A percentile compares a stretch with the other conserved stretches of the same genome.
These are phyloP conservation scores for Plasmopara muralis DNA, from an alignment of 352 stramenopile genomes.

Conservation along the genomic window DNA sequence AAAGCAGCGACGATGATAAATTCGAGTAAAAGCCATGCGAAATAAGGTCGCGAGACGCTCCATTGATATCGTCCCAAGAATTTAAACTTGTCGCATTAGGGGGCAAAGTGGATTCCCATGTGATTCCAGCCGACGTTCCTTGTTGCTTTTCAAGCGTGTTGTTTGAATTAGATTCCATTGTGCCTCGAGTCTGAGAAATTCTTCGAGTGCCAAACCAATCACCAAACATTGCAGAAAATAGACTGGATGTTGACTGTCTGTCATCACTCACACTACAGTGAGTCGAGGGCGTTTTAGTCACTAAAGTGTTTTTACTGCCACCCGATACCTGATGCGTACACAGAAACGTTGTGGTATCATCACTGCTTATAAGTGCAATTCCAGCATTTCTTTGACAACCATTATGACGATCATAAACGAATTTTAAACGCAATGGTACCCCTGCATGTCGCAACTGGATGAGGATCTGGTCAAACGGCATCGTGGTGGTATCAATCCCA, in stretches of 20 bases:
- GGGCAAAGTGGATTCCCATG: conserved; percentile 14
- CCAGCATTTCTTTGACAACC: conserved; percentile 22
- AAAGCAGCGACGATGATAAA: conserved; percentile 35
- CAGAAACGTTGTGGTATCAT: conserved; percentile 41
- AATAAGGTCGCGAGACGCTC: conserved; percentile 51
- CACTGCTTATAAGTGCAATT: conserved; percentile 1
- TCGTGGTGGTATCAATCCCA: conserved; percentile 47
- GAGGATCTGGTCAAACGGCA: conserved; percentile 60
- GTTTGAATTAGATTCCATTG: not conserved
- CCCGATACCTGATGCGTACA: conserved; percentile 24
- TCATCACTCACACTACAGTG: too few relatives aligned
- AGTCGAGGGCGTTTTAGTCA: too few relatives aligned
- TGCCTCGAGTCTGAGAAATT: not conserved
- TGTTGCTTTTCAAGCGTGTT: conserved; percentile 27
- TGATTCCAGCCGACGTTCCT: conserved; percentile 40
- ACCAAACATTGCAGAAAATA: conserved; percentile 59
- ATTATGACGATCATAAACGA: conserved; percentile 53
- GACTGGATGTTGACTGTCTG: conserved; percentile 29
- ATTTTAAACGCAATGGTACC: too few relatives aligned
- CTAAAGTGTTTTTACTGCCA: too few relatives aligned
- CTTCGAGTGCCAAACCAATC: conserved; percentile 55
- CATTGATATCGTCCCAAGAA: conserved; percentile 50
- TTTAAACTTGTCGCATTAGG: not conserved
- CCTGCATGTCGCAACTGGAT: conserved; percentile 38
- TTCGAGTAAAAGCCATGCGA: conserved; percentile 64